phyloP scores from a whole-genome alignment of 176 grass and related monocot genomes.

The Themeda triandra region DNA sequence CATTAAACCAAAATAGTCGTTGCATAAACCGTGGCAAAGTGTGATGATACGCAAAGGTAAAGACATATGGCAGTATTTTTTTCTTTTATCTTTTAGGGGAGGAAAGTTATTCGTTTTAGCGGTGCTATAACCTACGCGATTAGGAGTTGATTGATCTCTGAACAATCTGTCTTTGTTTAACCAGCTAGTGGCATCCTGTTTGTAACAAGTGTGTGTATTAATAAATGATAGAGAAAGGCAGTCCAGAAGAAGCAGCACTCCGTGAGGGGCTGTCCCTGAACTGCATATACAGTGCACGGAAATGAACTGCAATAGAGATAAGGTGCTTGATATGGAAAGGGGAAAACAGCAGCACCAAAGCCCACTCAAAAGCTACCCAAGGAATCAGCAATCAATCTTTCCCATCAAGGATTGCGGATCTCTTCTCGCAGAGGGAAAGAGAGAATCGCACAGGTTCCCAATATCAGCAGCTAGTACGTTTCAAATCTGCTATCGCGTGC shows the following conservation, averaged over 20 bases:
- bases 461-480: not conserved
- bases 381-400: not conserved
- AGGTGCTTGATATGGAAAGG: not conserved
- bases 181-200: not conserved
- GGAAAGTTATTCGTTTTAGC: not conserved
- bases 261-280: not conserved
- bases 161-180: not conserved
- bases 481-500: not conserved
- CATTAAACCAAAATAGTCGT: too few species aligned
- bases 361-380: too few species aligned
- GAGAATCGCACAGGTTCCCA: not conserved
- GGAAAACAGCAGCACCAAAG: not conserved
- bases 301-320: not conserved
- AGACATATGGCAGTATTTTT: too few species aligned
- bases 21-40: too few species aligned
- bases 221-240: not conserved
- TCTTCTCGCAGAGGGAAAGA: not conserved
- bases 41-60: too few species aligned
- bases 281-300: not conserved
- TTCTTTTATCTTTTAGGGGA: not conserved
- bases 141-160: not conserved
- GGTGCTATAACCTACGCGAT: not conserved
- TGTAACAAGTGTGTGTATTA: not conserved
- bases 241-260: not conserved
- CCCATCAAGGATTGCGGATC: not conserved